Base-by-base conservation (phyloP, 805 yeast genomes). In the Ogataea corticis region DNA sequence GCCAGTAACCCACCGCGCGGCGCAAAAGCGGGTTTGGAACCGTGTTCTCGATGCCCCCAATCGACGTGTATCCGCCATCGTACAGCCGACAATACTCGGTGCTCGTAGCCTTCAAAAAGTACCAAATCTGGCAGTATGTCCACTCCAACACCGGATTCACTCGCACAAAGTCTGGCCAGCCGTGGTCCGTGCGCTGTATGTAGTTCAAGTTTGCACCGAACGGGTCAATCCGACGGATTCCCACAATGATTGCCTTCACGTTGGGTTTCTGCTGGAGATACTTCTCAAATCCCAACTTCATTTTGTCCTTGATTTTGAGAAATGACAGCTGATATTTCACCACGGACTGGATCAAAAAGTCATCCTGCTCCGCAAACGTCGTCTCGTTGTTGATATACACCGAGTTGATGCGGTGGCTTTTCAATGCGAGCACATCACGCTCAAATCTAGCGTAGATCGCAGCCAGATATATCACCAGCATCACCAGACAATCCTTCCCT, bases 401-500 rank as follows among this genome's bases (percentile, higher is more conserved):
- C 72, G 50, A 84, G 55, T 62, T 73, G 30, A 61, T 41, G 11
- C 38, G 43, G 17, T 66, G 70, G 54, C 49, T 32, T 17, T 36
- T 57, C 15, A 49, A 33, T 18, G 53, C 48, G 2, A 50, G 41
- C 17, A 50, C 25, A 31, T 55, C 39, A 35, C 41, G 39, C 33
- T 49, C 59, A 41, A 34, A 54, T 33, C 44, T 55, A 29, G 50
- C 51, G 38, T 63, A 62, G 12, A 66, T 54, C 34, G 78, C 79
- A 1, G 94, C 83, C 41, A 91, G 67, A 43, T 87, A 80, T 4
- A 94, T 59, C 13, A 89, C 70, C 44, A 94, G 73, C 85, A 92
- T 81, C 27, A 91, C 97, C 38, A 91, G 77, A 58, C 98, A 94
- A 67, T 94, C 99, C 61, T 94, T 94, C 1, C 99, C 99, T 10